These are phyloP conservation scores for Pleurotus tuber-regium DNA, from an alignment of 768 basidiomycete genomes.

Conservation along the genomic window DNA sequence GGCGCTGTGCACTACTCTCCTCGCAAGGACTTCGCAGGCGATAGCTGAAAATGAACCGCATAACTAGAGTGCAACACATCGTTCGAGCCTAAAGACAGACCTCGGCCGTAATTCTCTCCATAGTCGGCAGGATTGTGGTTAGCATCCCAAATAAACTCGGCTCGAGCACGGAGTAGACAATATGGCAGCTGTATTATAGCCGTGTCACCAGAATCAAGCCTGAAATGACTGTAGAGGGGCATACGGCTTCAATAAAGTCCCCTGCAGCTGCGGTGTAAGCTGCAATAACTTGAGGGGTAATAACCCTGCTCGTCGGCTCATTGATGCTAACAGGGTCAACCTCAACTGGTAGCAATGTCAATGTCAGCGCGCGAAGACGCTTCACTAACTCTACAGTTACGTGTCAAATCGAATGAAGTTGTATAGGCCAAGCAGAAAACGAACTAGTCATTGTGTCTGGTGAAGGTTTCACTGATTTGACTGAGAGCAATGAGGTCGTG, in stretches of 20 bases:
- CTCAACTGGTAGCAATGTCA: constrained; percentile 77
- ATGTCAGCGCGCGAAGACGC: constrained; percentile 73
- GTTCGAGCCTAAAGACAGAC: constrained; percentile 31
- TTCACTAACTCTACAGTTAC: constrained; percentile 66
- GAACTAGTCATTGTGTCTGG: constrained; percentile 78
- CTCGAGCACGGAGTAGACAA: constrained; percentile 71
- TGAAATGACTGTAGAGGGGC: constrained; percentile 20
- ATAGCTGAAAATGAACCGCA: constrained; percentile 42
- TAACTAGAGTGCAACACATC: neutral
- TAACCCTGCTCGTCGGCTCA: constrained; percentile 78
- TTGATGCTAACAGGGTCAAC: constrained; percentile 64
- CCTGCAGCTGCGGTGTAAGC: constrained; percentile 82
- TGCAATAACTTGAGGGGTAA: constrained; percentile 75
- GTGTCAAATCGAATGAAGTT: neutral
- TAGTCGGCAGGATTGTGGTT: constrained; percentile 81
- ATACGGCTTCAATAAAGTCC: constrained; percentile 81
- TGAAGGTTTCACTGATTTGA: constrained; percentile 49
- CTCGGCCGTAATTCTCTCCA: constrained; percentile 81
- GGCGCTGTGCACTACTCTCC: constrained; percentile 70
- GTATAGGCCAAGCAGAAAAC: constrained; percentile 19
- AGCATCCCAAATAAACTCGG: constrained; percentile 81
- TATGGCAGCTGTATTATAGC: constrained; percentile 63
- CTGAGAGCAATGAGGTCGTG: constrained; percentile 40
- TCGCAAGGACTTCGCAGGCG: constrained; percentile 84
- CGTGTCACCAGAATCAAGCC: neutral